phyloP scores from a whole-genome alignment of 352 stramenopile genomes.

The Phytophthora ramorum region DNA sequence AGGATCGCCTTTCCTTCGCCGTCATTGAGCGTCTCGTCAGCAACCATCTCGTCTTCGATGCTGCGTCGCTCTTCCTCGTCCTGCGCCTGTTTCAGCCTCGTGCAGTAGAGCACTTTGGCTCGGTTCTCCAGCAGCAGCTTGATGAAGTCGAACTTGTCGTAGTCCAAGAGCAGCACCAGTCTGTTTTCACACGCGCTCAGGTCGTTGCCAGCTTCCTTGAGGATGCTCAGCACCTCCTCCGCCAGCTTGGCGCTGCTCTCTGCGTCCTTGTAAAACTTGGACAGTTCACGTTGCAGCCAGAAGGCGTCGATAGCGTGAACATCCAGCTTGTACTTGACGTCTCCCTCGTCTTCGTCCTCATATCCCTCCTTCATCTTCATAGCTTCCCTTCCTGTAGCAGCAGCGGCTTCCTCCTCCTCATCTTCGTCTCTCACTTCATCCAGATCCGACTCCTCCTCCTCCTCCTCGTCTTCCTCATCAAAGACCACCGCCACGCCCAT shows the following conservation, averaged over 20 bases:
- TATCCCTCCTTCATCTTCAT: conserved; percentile 84
- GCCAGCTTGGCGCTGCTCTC: conserved; percentile 93
- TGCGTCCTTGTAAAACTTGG: conserved; percentile 96
- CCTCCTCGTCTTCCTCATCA: conserved; percentile 96
- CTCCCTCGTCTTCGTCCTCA: conserved; percentile 67
- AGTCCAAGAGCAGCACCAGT: conserved; percentile 97
- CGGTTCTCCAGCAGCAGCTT: conserved; percentile 97
- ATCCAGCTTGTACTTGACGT: conserved; percentile 84
- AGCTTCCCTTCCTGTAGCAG: conserved; percentile 32
- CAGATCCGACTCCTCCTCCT: conserved; percentile 92
- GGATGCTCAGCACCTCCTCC: conserved; percentile 88
- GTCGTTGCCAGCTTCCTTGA: conserved; percentile 72
- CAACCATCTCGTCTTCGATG: conserved; percentile 92
- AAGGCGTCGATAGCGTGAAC: conserved; percentile 98
- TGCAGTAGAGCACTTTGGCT: conserved; percentile 96
- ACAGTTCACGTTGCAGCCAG: conserved; percentile 97
- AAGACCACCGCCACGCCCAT: conserved; percentile 99
- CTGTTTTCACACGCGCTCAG: conserved; percentile 96
- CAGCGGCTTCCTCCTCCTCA: conserved; percentile 47
- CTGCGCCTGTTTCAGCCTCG: conserved; percentile 96
- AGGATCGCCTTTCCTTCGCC: conserved; percentile 92
- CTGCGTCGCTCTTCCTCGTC: conserved; percentile 89
- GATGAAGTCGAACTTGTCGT: conserved; percentile 99
- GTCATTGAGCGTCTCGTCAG: conserved; percentile 76
- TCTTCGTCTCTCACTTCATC: conserved; percentile 90